Conservation (phyloP, 495 filamentous ascomycete genomes). For the Penicillium maclennaniae region DNA sequence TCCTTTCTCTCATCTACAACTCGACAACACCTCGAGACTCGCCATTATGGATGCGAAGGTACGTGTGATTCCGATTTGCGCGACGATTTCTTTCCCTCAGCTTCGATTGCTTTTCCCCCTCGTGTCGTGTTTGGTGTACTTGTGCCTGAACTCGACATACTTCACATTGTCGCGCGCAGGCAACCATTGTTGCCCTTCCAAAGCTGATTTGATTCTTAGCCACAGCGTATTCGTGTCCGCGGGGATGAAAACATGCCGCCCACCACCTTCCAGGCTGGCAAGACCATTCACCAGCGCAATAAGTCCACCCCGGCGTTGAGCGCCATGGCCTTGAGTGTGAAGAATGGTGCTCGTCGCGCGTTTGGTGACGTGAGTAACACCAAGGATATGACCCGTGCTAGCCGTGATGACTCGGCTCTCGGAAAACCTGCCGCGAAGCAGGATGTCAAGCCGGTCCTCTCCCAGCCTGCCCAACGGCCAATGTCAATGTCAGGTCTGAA, state of each 20-base stretch:
- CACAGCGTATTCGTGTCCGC: constrained; percentile 65
- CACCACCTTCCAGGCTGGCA: constrained; percentile 47
- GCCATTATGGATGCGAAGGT: constrained; percentile 45
- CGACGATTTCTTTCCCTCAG: not conserved
- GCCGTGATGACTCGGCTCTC: constrained; percentile 50
- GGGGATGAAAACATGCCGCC: constrained; percentile 71
- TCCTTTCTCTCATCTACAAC: not conserved
- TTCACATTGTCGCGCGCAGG: not conserved
- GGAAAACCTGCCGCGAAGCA: constrained; percentile 41
- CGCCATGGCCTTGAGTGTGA: constrained; percentile 53
- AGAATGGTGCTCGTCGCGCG: constrained; percentile 66
- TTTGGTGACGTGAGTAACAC: constrained; percentile 82
- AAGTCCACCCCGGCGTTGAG: constrained; percentile 74
- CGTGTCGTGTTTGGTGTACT: not conserved
- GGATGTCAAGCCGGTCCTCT: constrained; percentile 49
- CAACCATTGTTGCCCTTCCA: not conserved
- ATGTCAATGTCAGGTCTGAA: constrained; percentile 47
- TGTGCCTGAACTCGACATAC: not conserved
- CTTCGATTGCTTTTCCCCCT: not conserved
- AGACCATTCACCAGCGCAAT: constrained; percentile 70
- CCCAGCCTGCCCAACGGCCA: constrained; percentile 64
- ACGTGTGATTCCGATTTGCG: constrained; percentile 9
- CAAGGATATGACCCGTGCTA: constrained; percentile 46
- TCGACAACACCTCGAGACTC: not conserved
- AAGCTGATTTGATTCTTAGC: constrained; percentile 47